Conservation (phyloP, 352 stramenopile genomes). For the Phytophthora cajani region DNA sequence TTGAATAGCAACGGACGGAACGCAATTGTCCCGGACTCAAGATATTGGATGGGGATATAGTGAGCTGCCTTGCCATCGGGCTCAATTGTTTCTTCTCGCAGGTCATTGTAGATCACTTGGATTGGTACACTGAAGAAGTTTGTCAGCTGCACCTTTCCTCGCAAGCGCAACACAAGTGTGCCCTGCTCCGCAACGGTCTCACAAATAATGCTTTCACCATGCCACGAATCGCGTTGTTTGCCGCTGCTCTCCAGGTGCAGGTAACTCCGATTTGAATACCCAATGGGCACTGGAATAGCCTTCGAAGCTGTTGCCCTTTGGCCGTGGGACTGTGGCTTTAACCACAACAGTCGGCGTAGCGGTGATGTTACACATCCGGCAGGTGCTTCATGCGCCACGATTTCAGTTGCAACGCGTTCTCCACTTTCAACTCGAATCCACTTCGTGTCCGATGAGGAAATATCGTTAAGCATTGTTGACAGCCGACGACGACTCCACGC, state of each 20-base stretch:
- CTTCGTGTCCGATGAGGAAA: slow-evolving; percentile 70
- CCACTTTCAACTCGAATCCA: slow-evolving; percentile 77
- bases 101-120: slow-evolving; percentile 80
- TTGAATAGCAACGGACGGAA: slow-evolving; percentile 72
- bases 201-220: slow-evolving; percentile 84
- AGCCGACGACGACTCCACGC: slow-evolving; percentile 71
- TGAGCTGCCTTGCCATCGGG: slow-evolving; percentile 56
- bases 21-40: slow-evolving; percentile 72
- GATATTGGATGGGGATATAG: slow-evolving; percentile 84
- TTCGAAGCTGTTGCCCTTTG: slow-evolving; percentile 53
- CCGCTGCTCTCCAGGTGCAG: slow-evolving; percentile 78
- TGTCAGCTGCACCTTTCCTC: slow-evolving; percentile 78
- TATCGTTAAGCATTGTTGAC: slow-evolving; percentile 79
- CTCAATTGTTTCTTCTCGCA: slow-evolving; percentile 58
- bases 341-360: slow-evolving; percentile 74
- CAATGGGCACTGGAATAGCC: slow-evolving; percentile 86
- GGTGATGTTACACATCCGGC: slow-evolving; percentile 84
- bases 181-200: slow-evolving; percentile 88
- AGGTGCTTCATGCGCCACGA: slow-evolving; percentile 84
- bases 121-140: slow-evolving; percentile 81
- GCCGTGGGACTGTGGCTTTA: slow-evolving; percentile 71
- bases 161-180: slow-evolving; percentile 80
- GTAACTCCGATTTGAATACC: slow-evolving; percentile 87
- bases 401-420: slow-evolving; percentile 72
- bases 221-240: slow-evolving; percentile 69